Evolutionary conservation across 148 eudicot species (phyloP), one percentile per base, ranked within the genome.

Genomic region (Rhododendron molle): DNA sequence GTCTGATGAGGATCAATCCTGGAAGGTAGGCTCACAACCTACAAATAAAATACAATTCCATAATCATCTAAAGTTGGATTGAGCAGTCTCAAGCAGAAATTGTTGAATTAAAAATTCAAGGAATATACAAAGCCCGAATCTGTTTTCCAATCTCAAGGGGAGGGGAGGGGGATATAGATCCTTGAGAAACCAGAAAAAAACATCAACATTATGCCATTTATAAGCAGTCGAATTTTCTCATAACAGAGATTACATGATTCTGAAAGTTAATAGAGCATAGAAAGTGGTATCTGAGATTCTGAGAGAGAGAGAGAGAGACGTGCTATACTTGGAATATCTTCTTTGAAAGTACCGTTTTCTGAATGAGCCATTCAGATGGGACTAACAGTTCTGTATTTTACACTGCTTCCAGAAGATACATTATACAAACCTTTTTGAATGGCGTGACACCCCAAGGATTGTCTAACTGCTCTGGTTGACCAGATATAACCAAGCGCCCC

Each of bases 1-100:
- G 99, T 95, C 89, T 96, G 98, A 85, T 96, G 99, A 79, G 99
- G 96, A 89, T 96, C 99, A 77, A 96, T 96, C 90, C 98, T 94
- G n/a, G 98, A 92, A 83, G 99, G 98, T 82, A 96, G 90, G 90
- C 91, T 95, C 80, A 96, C 99, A 86, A 96, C 98, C 99, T 96
- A 92, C 79, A 38, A 76, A 32, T 46, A 60, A 16, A 85, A 78
- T 20, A 36, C 46, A 65, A 73, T 54, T 50, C 54, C 23, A 56
- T 30, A 38, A 58, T 86, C 52, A 49, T 32, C 8, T 5, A 38
- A 38, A 13, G 23, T 44, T 62, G 28, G 40, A 46, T 69, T 79
- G 38, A 79, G 38, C 67, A 52, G 79, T 44, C 47, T 81, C 83
- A 69, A 69, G 44, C 52, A 43, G 71, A 38, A 76, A 78, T 7